Base-by-base conservation (phyloP, 78 protist species). In the Tieghemostelium lacteum region DNA sequence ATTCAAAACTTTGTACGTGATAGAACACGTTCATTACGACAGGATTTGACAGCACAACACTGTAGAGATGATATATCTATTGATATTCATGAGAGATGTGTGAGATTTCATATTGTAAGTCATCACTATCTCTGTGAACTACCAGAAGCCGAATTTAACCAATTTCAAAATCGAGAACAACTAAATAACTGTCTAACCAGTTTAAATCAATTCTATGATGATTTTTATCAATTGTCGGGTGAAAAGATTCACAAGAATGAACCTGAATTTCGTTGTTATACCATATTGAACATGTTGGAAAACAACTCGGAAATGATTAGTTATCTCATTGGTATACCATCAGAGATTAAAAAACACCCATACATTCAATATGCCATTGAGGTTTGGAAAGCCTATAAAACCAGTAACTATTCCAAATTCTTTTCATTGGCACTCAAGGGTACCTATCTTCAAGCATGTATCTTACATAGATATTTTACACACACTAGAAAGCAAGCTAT, bases 1-100 rank as follows among this genome's bases (percentile, higher is more conserved):
- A 83, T 83, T 42, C 91, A 83, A 58, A 83, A 83, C 54, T 83
- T 83, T 60, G 40, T 83, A 29, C 54, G 91, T 29, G 91, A 83
- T 69, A 73, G 91, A 57, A 39, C 80, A n/a, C 34, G 91, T 28
- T 58, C 73, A 34, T 3, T 83, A 3, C 28, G 91, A 16, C 91
- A 83, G 50, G 91, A 83, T 69, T 42, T 83, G 16, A 83, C 91
- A 1, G 42, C 66, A 1, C 91, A 83, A 39, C 91, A 83, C 39
- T 26, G 54, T 1, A 52, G 60, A 33, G 91, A 58, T 14, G 69
- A 42, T 8, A 57, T 69, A 16, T 83, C 91, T 0, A 83, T 83
- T 8, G 71, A 83, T 34, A 83, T 83, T 33, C 91, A 83, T n/a
- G 91, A 83, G 34, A 36, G 91, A 5, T 83, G 91, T n/a, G 66